Percentiles rank a stretch among this genome's conserved stretches.
Evolutionary conservation across 164 flowering plant species (phyloP).

Genomic region (Nelumbo lutea): DNA sequence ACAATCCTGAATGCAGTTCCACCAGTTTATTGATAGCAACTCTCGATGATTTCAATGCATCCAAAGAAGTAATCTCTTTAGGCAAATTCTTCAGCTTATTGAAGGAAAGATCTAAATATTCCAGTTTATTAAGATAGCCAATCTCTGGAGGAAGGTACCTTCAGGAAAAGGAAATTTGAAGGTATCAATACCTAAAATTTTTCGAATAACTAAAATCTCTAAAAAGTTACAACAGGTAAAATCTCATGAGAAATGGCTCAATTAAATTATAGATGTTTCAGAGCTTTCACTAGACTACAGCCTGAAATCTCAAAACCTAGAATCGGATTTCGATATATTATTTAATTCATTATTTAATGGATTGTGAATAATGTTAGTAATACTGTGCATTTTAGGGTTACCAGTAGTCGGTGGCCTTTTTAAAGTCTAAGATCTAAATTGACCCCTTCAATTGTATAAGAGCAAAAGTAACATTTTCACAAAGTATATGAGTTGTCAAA

Average conservation of each 20-base stretch:
- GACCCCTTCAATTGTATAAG: no score
- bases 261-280: no score
- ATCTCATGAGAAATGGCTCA: not conserved
- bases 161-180: constrained; percentile 20
- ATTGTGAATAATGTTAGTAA: no score
- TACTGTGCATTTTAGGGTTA: no score
- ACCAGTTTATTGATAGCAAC: constrained; percentile 77
- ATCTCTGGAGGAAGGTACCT: constrained; percentile 93
- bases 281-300: no score
- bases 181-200: constrained; percentile 1
- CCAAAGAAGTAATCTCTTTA: constrained; percentile 56
- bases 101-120: constrained; percentile 82
- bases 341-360: no score
- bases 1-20: constrained; percentile 61
- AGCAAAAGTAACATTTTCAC: no score
- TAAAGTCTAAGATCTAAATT: no score
- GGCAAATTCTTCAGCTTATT: constrained; percentile 87
- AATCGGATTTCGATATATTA: no score
- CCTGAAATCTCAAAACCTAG: no score
- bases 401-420: no score
- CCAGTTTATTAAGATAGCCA: constrained; percentile 62
- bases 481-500: no score
- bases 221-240: constrained; percentile 2
- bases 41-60: constrained; percentile 55
- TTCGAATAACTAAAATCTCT: not conserved